Base-by-base conservation (phyloP, 1,284 basidiomycete genomes). In the Retiboletus flavoniger region DNA sequence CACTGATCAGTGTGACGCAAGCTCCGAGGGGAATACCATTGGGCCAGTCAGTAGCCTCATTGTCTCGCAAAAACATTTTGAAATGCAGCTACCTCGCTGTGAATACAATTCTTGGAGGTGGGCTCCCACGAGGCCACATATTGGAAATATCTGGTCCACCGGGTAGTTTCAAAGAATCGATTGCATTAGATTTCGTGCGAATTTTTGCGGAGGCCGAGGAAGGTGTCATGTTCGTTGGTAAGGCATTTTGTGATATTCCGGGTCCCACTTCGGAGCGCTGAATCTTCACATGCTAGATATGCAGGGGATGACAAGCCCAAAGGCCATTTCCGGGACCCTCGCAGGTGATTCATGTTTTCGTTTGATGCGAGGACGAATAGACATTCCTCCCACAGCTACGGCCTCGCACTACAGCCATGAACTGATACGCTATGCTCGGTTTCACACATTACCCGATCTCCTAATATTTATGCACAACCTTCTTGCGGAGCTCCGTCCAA, bases 81-180 rank as follows among this genome's bases (percentile, higher is more conserved):
- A 41, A 54, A 54, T 72, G 66, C 58, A 70, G 68, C n/a, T 82
- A 77, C 62, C 55, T 65, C 3, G 74, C 80, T 21, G 68, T 87
- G 19, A 84, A 90, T 59, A 68, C 68, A 26, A 65, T 89, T 4
- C 74, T 90, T 8, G 76, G 71, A 35, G 85, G 85, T 38, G 87
- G 87, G 13, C 66, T 90, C 46, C 70, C 72, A 47, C 75, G 74
- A 55, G 84, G 86, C 10, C 75, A 79, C 57, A 75, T 89, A 56
- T 72, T 90, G 34, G 87, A 90, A 70, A 72, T 90, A 62, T 87
- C 85, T 43, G 87, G 88, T 1, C 84, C 87, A 35, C 88, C 88
- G 1, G 88, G 88, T 40, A 78, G 79, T 45, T 77, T 79, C 11
- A 89, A 87, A 61, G 85, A 85, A 56, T 61, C 62, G 3, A 61